These are phyloP conservation scores for Botryotinia calthae DNA, from an alignment of 2,329 filamentous ascomycete species.

Conservation along the genomic window DNA sequence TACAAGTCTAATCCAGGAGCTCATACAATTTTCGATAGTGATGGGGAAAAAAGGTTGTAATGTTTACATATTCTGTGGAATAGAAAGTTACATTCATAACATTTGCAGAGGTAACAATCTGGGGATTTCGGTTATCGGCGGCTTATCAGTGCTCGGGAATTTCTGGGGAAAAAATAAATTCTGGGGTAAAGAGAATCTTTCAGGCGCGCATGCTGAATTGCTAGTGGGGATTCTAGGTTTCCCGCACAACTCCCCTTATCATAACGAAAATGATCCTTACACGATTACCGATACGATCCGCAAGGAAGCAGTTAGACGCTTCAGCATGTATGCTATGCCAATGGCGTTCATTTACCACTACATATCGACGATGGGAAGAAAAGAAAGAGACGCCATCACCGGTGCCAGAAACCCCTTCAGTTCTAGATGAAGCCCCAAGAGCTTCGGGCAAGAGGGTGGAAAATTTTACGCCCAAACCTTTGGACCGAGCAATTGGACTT, in stretches of 20 bases:
- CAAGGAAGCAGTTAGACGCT: constrained; percentile 26
- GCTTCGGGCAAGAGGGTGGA: constrained; percentile 56
- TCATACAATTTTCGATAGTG: background rate
- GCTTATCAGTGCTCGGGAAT: constrained; percentile 12
- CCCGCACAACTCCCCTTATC: background rate
- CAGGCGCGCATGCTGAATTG: background rate
- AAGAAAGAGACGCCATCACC: constrained; percentile 26
- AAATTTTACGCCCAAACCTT: constrained; percentile 56
- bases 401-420: constrained; percentile 40
- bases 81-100: constrained; percentile 8
- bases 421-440: constrained; percentile 57
- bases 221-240: background rate
- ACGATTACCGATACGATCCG: constrained; percentile 27
- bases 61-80: background rate
- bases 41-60: background rate
- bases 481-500: constrained; percentile 79
- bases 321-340: constrained; percentile 51
- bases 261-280: constrained; percentile 33
- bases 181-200: constrained; percentile 1
- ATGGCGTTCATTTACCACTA: constrained; percentile 50
- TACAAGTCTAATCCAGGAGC: background rate
- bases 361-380: constrained; percentile 41
- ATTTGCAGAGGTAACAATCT: constrained; percentile 24
- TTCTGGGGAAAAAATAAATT: constrained; percentile 13
- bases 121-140: constrained; percentile 27